These are phyloP conservation scores for Lichina pygmaea DNA, from an alignment of 495 filamentous ascomycete species.

Conservation along the genomic window DNA sequence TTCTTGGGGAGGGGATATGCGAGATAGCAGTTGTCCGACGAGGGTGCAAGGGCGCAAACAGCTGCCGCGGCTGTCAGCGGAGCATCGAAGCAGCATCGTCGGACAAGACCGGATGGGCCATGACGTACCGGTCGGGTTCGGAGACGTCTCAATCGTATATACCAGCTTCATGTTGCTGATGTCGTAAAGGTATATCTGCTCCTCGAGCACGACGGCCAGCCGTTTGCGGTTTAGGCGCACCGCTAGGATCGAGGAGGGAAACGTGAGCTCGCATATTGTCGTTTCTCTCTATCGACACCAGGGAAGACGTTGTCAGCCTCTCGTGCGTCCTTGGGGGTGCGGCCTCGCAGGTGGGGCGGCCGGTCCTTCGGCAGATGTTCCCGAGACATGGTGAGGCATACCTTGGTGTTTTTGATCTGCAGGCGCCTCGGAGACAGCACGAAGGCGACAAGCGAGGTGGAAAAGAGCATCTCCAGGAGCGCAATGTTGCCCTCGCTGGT, in stretches of 20 bases:
- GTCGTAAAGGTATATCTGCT: constrained; percentile 92
- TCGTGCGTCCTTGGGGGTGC: not conserved
- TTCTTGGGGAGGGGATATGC: constrained; percentile 83
- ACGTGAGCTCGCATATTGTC: constrained; percentile 95
- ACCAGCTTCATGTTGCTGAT: constrained; percentile 93
- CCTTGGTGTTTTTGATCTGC: constrained; percentile 93
- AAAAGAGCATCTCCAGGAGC: constrained; percentile 96
- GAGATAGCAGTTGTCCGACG: constrained; percentile 83
- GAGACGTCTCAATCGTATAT: constrained; percentile 72
- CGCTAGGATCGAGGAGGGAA: constrained; percentile 77
- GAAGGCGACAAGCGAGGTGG: constrained; percentile 86
- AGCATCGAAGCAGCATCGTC: too few relatives aligned
- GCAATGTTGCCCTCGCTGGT: constrained; percentile 81
- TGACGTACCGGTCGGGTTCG: constrained; percentile 49
- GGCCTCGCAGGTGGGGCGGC: too few relatives aligned
- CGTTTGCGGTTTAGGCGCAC: constrained; percentile 85
- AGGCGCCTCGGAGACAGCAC: constrained; percentile 73
- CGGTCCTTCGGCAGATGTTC: too few relatives aligned
- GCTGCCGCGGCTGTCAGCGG: constrained; percentile 17
- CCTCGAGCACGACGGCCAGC: constrained; percentile 74
- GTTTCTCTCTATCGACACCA: constrained; percentile 39
- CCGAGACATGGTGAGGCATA: constrained; percentile 13
- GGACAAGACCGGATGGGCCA: not conserved
- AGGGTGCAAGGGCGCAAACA: constrained; percentile 77
- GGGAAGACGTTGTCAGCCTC: not conserved